Evolutionary conservation across 106 monocot species (phyloP).

Genomic region (Cymbidium sinense): DNA sequence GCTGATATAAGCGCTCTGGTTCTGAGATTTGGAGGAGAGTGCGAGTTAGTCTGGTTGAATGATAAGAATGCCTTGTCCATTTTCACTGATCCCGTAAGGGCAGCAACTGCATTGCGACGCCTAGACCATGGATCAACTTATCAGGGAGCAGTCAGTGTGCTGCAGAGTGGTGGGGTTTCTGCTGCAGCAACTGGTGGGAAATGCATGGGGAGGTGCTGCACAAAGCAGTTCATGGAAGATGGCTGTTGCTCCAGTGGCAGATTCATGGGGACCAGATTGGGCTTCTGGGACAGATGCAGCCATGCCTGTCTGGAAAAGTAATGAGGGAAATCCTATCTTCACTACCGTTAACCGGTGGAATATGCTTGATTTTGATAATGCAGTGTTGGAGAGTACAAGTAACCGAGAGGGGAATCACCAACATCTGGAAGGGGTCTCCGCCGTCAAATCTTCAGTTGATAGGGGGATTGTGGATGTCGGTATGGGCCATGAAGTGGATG

Average conservation of each 20-base stretch:
- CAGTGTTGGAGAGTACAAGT: conserved; percentile 9
- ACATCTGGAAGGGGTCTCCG: conserved; percentile 2
- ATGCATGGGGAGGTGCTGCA: conserved; percentile 10
- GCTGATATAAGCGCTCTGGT: conserved; percentile 87
- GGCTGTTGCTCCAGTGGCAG: conserved; percentile 23
- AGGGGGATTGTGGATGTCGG: not conserved
- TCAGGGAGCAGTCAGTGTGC: conserved; percentile 58
- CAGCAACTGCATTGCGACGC: conserved; percentile 77
- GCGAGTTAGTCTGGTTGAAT: conserved; percentile 83
- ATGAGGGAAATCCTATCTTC: conserved; percentile 30
- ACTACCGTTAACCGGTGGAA: conserved; percentile 51
- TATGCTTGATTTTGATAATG: conserved; percentile 37
- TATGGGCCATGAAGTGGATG: conserved; percentile 44
- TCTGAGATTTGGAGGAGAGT: conserved; percentile 88
- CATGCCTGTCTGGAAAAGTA: conserved; percentile 24
- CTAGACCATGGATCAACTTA: conserved; percentile 69
- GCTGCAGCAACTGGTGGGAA: not conserved
- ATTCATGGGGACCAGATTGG: conserved; percentile 32
- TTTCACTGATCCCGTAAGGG: conserved; percentile 73
- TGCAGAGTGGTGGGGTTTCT: conserved; percentile 15
- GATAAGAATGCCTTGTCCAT: conserved; percentile 88
- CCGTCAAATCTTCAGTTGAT: not conserved
- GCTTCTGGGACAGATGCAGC: conserved; percentile 12
- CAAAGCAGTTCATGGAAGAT: conserved; percentile 69
- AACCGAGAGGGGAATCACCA: conserved; percentile 2